Conservation (phyloP, 495 filamentous ascomycete genomes). For the Penicillium crystallinum region DNA sequence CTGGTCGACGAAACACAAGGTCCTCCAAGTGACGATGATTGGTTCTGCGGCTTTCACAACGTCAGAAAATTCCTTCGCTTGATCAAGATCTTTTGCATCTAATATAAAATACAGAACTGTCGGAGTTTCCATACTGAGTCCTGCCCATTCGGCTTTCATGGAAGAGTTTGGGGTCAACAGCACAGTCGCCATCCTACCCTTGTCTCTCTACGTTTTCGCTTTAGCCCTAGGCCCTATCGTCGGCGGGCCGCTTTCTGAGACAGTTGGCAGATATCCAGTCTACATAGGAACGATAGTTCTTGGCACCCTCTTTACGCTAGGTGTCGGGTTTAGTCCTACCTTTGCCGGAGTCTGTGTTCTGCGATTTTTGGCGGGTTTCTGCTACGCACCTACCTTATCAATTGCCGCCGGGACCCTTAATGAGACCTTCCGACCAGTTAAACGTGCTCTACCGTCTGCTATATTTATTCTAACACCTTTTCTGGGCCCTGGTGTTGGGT, state of each 20-base stretch:
- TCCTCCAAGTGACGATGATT: constrained; percentile 19
- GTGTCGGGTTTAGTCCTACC: constrained; percentile 51
- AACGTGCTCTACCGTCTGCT: constrained; percentile 31
- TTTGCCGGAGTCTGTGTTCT: constrained; percentile 52
- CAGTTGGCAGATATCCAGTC: constrained; percentile 49
- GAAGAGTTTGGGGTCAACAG: constrained; percentile 42
- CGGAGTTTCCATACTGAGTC: constrained; percentile 50
- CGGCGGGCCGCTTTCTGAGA: constrained; percentile 57
- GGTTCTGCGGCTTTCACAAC: constrained; percentile 18
- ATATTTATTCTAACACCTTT: constrained; percentile 37
- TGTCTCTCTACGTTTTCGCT: constrained; percentile 53
- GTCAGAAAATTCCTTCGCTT: neutral
- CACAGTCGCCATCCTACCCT: constrained; percentile 49
- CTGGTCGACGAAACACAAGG: constrained; percentile 13
- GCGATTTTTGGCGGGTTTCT: constrained; percentile 59
- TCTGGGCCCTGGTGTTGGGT: constrained; percentile 30
- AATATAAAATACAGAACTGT: constrained; percentile 36
- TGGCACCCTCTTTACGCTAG: constrained; percentile 57
- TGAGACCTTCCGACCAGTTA: constrained; percentile 33
- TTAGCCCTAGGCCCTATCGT: constrained; percentile 56
- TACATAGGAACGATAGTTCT: constrained; percentile 49
- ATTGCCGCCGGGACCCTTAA: constrained; percentile 44
- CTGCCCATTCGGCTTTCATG: constrained; percentile 39
- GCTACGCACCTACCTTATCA: constrained; percentile 32
- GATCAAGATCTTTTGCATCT: neutral